These are phyloP conservation scores for Novymonas esmeraldas DNA, from an alignment of 208 protist genomes.

Conservation along the genomic window DNA sequence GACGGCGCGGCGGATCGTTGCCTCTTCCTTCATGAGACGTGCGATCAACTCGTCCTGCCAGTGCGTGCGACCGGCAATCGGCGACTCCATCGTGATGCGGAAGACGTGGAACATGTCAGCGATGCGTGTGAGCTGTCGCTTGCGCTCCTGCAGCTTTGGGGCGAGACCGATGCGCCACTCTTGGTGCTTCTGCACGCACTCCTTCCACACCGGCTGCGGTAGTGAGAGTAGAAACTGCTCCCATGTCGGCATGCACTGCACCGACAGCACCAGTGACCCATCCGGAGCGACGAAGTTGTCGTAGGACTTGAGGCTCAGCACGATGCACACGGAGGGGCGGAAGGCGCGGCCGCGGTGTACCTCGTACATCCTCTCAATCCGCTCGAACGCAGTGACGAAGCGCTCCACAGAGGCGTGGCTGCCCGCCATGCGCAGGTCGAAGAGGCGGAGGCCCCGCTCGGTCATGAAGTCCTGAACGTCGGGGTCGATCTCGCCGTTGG, in stretches of 20 bases:
- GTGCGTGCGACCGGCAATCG: slow-evolving; percentile 45
- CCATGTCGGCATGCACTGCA: slow-evolving; percentile 67
- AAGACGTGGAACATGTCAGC: slow-evolving; percentile 78
- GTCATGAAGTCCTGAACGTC: slow-evolving; percentile 78
- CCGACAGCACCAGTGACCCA: slow-evolving; percentile 74
- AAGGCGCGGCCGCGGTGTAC: slow-evolving; percentile 74
- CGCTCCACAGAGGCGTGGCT: slow-evolving; percentile 73
- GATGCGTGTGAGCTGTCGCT: slow-evolving; percentile 59
- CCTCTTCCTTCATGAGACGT: slow-evolving; percentile 68
- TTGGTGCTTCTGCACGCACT: slow-evolving; percentile 69
- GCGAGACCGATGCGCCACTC: slow-evolving; percentile 75
- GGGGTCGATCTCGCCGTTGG: slow-evolving; percentile 78
- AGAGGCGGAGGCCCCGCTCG: slow-evolving; percentile 69
- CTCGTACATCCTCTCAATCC: slow-evolving; percentile 78
- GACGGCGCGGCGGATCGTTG: slow-evolving; percentile 62
- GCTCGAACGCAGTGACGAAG: slow-evolving; percentile 81
- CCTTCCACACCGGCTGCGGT: slow-evolving; percentile 72
- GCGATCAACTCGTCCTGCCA: slow-evolving; percentile 75
- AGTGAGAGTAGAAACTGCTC: slow-evolving; percentile 76
- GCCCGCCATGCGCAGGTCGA: slow-evolving; percentile 86
- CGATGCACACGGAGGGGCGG: slow-evolving; percentile 67
- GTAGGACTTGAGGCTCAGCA: slow-evolving; percentile 53
- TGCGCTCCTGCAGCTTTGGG: slow-evolving; percentile 66
- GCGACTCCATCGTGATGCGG: slow-evolving; percentile 55
- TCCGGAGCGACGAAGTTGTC: slow-evolving; percentile 77